Base-by-base conservation (phyloP, 306 rosid species). In the Luffa acutangula region DNA sequence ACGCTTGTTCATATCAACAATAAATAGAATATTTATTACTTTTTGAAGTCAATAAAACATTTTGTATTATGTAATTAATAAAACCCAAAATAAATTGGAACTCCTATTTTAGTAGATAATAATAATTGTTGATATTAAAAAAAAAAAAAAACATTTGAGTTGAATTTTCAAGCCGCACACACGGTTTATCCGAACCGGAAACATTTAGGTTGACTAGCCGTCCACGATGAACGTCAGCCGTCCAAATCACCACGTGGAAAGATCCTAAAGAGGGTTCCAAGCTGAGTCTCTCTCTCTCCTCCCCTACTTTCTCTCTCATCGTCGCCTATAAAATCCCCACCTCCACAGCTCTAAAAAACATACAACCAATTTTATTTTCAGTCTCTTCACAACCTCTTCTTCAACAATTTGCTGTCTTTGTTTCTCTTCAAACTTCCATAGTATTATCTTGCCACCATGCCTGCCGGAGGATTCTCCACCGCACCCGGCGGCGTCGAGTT, bases 181-280 rank as follows among this genome's bases (percentile, higher is more conserved):
- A 66, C 54, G 49, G 79, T 54, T 80, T 73, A 56, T 49, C 63
- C 17, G 64, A 42, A 18, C 53, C 2, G 57, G 31, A 42, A 42
- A 69, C 33, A 20, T 20, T 10, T 69, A n/a, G 75, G 75, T 69
- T 69, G 75, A 69, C 75, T 69, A 69, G 75, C 45, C 20, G 70
- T 34, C 70, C 39, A 64, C 12, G 10, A 34, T 34, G 15, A 56
- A 39, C 33, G 43, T 56, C 67, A 80, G 48, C 82, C 82, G 58
- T 57, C 51, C 20, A 37, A 59, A 59, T 77, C 58, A 43, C 76
- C 86, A 85, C 87, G 91, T 85, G 87, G 80, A 71, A 21, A 3
- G 79, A 83, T 82, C 82, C 4, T 39, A 71, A 12, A 60, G 64
- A 88, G 67, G 81, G 80, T 64, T 46, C 85, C 85, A 1, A 42